phyloP scores from a whole-genome alignment of 345 rosid species.

The Hibiscus syriacus region DNA sequence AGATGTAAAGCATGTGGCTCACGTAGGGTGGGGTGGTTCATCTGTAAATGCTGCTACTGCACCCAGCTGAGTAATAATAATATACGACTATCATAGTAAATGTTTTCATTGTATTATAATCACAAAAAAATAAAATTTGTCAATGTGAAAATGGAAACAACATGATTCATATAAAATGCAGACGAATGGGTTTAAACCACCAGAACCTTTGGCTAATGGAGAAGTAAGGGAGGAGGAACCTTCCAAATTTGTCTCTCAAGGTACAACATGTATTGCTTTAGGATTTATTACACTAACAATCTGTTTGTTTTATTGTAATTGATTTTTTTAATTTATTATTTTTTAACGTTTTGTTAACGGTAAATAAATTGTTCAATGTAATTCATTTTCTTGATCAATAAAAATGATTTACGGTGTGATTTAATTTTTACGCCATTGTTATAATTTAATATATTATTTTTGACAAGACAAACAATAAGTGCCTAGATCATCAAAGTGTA shows the following conservation, averaged over 20 bases:
- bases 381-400: too few relatives aligned
- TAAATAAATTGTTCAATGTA: too few relatives aligned
- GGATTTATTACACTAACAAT: background rate
- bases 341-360: too few relatives aligned
- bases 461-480: slow-evolving; percentile 23
- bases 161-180: slow-evolving; percentile 17
- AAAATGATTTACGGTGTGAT: too few relatives aligned
- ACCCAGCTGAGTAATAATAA: slow-evolving; percentile 57
- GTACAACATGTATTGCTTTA: background rate
- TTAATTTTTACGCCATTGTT: background rate
- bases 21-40: slow-evolving; percentile 82
- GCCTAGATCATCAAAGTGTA: slow-evolving; percentile 39
- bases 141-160: background rate
- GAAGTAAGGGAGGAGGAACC: slow-evolving; percentile 18
- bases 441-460: too few relatives aligned
- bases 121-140: too few relatives aligned
- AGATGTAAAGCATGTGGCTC: too few relatives aligned
- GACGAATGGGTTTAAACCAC: slow-evolving; percentile 55
- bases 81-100: background rate
- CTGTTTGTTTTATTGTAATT: too few relatives aligned
- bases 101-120: background rate
- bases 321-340: too few relatives aligned
- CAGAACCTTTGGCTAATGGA: slow-evolving; percentile 23
- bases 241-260: slow-evolving; percentile 41
- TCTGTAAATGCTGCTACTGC: slow-evolving; percentile 25